phyloP scores from a whole-genome alignment of 306 rosid genomes.

The Vicia faba region DNA sequence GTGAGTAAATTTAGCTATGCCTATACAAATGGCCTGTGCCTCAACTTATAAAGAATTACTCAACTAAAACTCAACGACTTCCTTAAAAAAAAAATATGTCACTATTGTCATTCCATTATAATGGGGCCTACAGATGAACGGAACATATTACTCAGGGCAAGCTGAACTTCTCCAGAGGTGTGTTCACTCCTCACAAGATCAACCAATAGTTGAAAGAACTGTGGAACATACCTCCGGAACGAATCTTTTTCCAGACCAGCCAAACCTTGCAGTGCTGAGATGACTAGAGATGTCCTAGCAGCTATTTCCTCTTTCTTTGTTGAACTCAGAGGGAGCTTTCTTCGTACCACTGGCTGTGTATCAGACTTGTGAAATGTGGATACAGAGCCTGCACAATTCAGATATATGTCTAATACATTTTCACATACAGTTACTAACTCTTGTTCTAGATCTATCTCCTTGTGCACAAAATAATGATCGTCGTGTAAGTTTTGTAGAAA shows the following conservation, averaged over 20 bases:
- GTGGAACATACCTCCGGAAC: constrained; percentile 65
- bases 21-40: constrained; percentile 33
- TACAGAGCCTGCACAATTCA: constrained; percentile 61
- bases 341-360: constrained; percentile 45
- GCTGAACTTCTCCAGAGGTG: constrained; percentile 88
- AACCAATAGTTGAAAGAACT: constrained; percentile 78
- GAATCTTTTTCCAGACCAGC: constrained; percentile 58
- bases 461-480: constrained; percentile 35
- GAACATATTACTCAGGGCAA: constrained; percentile 72
- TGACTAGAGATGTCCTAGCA: constrained; percentile 71
- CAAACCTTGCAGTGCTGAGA: constrained; percentile 73
- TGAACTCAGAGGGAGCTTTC: constrained; percentile 76
- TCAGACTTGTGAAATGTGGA: constrained; percentile 44
- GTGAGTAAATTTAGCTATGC: constrained; percentile 9
- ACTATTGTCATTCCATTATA: constrained; percentile 53
- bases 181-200: constrained; percentile 90
- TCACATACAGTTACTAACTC: constrained; percentile 67
- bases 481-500: constrained; percentile 58
- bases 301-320: constrained; percentile 91
- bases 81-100: constrained; percentile 28
- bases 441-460: constrained; percentile 63
- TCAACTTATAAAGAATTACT: constrained; percentile 39
- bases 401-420: constrained; percentile 70
- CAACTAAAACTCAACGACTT: constrained; percentile 34
- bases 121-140: constrained; percentile 83